Evolutionary conservation across 306 rosid species (phyloP), one percentile per base, ranked within the genome.

Genomic region (Pachyrhizus erosus): DNA sequence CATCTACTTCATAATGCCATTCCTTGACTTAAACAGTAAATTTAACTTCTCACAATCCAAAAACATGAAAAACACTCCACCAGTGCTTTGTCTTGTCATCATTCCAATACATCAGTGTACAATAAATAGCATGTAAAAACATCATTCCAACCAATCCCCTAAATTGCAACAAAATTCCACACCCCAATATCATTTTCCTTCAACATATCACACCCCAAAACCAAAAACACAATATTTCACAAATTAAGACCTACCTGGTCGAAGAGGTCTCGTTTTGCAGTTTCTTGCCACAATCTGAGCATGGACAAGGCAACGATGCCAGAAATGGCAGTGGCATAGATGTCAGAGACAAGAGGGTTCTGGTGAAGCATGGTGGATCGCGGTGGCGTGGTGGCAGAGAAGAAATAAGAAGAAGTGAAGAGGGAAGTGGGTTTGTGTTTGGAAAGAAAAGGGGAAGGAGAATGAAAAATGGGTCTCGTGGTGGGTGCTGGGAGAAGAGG

Each of bases 221-320:
- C 20, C 0, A 57, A 49, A 69, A 58, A 52, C 14, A 10, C 29
- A 80, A 61, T 5, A 51, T 58, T 72, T 74, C 27, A 2, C 23
- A 34, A 0, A 43, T 0, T 15, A 58, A 67, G 14, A 52, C 75
- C 45, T 9, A 96, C 99, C 97, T 92, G 94, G 72, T 96, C 97
- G 51, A 93, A 86, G 74, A 94, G 12, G 10, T 88, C 87, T 1
- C 89, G 82, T 31, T 83, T 92, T 37, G 98, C 98, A 57, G 92
- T 96, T 70, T 93, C 92, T 24, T 71, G 71, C 93, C 92, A 96
- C 4, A 96, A 33, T 43, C 84, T 86, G 34, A 96, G 96, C 29
- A 69, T 26, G 18, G 89, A 88, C 9, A 85, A 7, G 1, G 97
- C 99, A n/a, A 92, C 75, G 24, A 23, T 84, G 9, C 80, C 84